Percentiles rank a stretch among this genome's conserved stretches.
phyloP scores from a whole-genome alignment of 2,329 filamentous ascomycete genomes.

The Fusarium caatingaense region DNA sequence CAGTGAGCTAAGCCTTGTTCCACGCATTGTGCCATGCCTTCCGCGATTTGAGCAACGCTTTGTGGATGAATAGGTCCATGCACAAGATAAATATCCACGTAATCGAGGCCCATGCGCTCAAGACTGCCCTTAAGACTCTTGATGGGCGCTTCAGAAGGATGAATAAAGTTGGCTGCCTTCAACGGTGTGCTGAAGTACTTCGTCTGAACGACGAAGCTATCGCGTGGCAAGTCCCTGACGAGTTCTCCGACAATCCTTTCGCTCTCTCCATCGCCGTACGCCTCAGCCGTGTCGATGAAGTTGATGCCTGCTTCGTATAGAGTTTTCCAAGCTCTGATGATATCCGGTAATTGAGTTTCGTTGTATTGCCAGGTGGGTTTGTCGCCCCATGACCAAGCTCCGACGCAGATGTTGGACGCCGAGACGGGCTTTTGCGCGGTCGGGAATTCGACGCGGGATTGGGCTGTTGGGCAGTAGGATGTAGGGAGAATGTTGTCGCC shows the following conservation, averaged over 20 bases:
- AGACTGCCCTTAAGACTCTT: constrained; percentile 18
- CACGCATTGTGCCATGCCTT: constrained; percentile 26
- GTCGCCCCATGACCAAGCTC: constrained; percentile 14
- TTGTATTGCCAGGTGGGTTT: constrained; percentile 20
- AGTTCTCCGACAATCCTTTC: constrained; percentile 11
- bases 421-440: background rate
- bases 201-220: constrained; percentile 9
- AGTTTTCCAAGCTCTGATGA: constrained; percentile 12
- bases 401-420: background rate
- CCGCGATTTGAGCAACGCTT: background rate
- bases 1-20: constrained; percentile 9
- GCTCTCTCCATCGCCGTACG: constrained; percentile 5
- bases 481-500: background rate
- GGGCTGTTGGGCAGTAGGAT: background rate
- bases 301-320: constrained; percentile 17
- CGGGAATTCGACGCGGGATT: background rate
- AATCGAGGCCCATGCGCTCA: constrained; percentile 5
- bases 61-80: constrained; percentile 16
- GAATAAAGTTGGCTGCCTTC: background rate
- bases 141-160: background rate
- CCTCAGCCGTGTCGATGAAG: constrained; percentile 15
- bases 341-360: background rate
- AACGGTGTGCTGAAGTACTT: constrained; percentile 23
- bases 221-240: background rate
- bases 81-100: constrained; percentile 22